These are phyloP conservation scores for Saturnispora kantuleensis DNA, from an alignment of 805 yeast genomes.

Conservation along the genomic window DNA sequence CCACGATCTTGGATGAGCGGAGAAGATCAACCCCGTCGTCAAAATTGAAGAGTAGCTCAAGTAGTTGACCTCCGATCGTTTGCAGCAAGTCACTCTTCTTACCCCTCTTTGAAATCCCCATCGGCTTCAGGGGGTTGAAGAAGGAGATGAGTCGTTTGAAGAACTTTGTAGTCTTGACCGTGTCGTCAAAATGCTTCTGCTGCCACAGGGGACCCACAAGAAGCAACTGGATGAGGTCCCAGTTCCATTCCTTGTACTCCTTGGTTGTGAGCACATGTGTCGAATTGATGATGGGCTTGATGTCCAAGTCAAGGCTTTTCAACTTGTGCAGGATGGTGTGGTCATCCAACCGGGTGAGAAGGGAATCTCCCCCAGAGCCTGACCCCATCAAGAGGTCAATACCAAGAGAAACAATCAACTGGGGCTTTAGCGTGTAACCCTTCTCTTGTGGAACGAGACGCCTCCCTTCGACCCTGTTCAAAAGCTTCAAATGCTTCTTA, in stretches of 20 bases:
- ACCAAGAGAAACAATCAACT: neutral
- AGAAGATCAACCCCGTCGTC: neutral
- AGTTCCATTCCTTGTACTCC: constrained; percentile 77
- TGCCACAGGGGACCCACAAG: constrained; percentile 75
- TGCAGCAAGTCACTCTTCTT: constrained; percentile 53
- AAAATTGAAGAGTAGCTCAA: neutral
- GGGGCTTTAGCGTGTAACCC: neutral
- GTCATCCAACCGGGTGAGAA: neutral
- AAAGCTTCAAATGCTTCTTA: constrained; percentile 17
- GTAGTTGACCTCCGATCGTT: neutral
- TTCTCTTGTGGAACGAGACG: too few relatives aligned
- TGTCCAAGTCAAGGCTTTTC: constrained; percentile 37
- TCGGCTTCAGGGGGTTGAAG: constrained; percentile 81
- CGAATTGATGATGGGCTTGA: constrained; percentile 54
- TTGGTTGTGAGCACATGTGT: constrained; percentile 72
- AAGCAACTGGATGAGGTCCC: constrained; percentile 64
- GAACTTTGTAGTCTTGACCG: constrained; percentile 70
- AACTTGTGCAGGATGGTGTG: neutral
- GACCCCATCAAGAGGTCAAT: neutral
- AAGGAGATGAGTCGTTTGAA: constrained; percentile 77
- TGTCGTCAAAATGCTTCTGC: constrained; percentile 66
- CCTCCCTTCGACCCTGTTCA: neutral
- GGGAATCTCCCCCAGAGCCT: neutral
- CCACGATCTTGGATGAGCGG: neutral
- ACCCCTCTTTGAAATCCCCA: constrained; percentile 54